Conservation (phyloP, 2,329 filamentous ascomycete species). For the Trichophyton mentagrophytes region DNA sequence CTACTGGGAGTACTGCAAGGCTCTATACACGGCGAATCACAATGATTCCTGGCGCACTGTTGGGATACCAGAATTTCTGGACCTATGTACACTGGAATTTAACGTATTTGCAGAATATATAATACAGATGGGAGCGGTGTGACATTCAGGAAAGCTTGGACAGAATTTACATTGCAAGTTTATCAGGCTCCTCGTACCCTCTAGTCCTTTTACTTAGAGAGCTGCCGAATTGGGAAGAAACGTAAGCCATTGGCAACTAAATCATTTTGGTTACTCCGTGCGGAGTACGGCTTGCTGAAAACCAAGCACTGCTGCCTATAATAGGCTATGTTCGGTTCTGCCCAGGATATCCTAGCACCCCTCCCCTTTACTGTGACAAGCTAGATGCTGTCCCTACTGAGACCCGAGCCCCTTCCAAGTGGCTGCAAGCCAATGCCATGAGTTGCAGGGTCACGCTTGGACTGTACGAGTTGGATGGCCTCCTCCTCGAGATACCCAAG, state of each 20-base stretch:
- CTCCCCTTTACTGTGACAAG: no score
- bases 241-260: no score
- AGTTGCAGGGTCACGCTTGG: constrained; percentile 19
- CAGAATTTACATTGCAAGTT: not conserved
- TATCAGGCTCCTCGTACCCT: no score
- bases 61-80: constrained; percentile 15
- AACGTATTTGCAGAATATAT: constrained; percentile 8
- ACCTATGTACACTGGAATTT: constrained; percentile 3
- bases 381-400: not conserved
- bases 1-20: constrained; percentile 26
- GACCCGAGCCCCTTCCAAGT: not conserved
- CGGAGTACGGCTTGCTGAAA: no score
- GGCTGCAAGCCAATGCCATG: constrained; percentile 18
- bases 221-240: no score
- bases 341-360: no score
- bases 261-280: no score
- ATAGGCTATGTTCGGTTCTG: no score
- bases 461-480: constrained; percentile 20
- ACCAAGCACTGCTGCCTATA: no score
- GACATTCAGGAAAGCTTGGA: not conserved
- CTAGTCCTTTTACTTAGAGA: no score
- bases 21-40: constrained; percentile 17
- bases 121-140: constrained; percentile 10
- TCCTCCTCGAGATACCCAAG: constrained; percentile 15
- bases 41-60: constrained; percentile 13